These are phyloP conservation scores for Amanita molliuscula DNA, from an alignment of 768 basidiomycete species.

Conservation along the genomic window DNA sequence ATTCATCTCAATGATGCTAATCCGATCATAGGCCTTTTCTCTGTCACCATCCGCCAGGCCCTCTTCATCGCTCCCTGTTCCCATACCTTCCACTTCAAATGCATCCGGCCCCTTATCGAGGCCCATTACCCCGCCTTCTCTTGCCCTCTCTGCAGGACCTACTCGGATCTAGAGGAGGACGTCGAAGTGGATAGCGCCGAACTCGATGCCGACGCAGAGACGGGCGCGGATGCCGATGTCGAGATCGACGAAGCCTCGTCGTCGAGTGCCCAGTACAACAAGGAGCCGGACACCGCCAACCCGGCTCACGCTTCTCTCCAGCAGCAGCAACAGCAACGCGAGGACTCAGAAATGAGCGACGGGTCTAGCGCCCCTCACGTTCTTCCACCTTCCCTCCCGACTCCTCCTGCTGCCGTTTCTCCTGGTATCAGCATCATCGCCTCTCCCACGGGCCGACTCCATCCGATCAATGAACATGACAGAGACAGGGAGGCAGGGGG, in stretches of 20 bases:
- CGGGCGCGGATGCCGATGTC: conserved; percentile 15
- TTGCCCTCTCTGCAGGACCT: conserved; percentile 92
- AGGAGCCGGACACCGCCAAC: no score
- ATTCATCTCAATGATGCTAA: neutral
- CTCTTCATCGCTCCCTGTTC: conserved; percentile 98
- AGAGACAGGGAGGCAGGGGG: no score
- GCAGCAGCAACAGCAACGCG: neutral
- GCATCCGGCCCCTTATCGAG: conserved; percentile 84
- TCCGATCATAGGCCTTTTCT: conserved; percentile 42
- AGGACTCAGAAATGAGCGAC: conserved; percentile 11
- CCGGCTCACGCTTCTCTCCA: neutral
- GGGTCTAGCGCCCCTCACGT: no score
- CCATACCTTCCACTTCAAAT: conserved; percentile 95
- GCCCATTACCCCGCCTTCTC: conserved; percentile 89
- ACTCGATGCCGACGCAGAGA: conserved; percentile 19
- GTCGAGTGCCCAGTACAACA: neutral
- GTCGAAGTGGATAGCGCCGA: conserved; percentile 52
- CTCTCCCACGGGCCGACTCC: no score
- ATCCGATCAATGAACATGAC: conserved; percentile 5
- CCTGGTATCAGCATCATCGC: no score
- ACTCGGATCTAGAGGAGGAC: conserved; percentile 91
- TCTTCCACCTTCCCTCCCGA: no score
- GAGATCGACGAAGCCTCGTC: neutral
- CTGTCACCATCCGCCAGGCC: conserved; percentile 88
- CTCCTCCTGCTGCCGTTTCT: no score